phyloP scores from a whole-genome alignment of 1,139 yeast genomes.

The Lodderomyces metapsilosis region DNA sequence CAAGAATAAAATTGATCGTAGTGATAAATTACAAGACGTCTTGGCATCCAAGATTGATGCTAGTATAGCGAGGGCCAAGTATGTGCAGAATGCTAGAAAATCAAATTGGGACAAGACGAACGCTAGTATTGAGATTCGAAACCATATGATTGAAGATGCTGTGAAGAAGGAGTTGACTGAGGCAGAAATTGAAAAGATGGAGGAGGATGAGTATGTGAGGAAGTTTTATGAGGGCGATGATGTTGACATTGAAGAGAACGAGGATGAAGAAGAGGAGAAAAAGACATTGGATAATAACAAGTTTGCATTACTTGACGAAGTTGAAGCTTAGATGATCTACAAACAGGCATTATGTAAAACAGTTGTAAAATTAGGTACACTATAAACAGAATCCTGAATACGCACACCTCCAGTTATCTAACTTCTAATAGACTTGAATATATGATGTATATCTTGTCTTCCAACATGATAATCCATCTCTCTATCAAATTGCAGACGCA shows the following conservation, averaged over 20 bases:
- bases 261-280: constrained; percentile 20
- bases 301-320: constrained; percentile 50
- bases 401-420: too few species aligned
- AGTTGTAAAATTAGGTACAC: too few species aligned
- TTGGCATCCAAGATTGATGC: constrained; percentile 61
- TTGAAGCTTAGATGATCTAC: constrained; percentile 37
- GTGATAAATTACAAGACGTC: constrained; percentile 53
- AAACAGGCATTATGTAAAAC: background rate
- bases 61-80: constrained; percentile 61
- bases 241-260: constrained; percentile 21
- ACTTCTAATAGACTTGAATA: constrained; percentile 22
- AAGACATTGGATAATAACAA: constrained; percentile 28
- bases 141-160: constrained; percentile 15
- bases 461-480: constrained; percentile 41
- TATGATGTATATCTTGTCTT: constrained; percentile 35
- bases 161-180: constrained; percentile 8
- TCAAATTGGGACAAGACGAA: constrained; percentile 74
- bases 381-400: too few species aligned
- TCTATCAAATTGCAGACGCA: constrained; percentile 36
- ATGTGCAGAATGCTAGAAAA: constrained; percentile 60
- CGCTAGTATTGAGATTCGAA: constrained; percentile 37
- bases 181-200: constrained; percentile 26
- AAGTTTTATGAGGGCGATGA: constrained; percentile 31
- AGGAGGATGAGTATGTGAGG: constrained; percentile 37
- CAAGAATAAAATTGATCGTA: constrained; percentile 46